These are phyloP conservation scores for Aspergillus sclerotialis DNA, from an alignment of 2,329 filamentous ascomycete genomes.

Conservation along the genomic window DNA sequence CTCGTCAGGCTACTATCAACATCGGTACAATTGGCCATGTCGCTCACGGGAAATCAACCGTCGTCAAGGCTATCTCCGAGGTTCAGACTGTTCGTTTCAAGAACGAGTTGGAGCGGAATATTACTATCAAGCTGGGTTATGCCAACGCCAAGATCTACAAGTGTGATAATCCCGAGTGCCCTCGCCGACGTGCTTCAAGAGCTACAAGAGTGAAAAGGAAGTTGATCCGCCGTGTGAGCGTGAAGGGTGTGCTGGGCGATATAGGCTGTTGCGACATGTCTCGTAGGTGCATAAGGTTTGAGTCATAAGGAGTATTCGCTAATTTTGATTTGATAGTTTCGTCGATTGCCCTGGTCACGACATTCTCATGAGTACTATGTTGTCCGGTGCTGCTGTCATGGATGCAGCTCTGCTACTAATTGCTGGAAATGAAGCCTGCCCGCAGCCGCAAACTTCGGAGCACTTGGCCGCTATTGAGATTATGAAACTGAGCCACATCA, in stretches of 20 bases:
- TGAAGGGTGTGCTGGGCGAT: constrained; percentile 81
- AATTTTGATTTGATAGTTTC: constrained; percentile 52
- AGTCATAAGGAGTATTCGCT: constrained; percentile 3
- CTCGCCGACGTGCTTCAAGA: constrained; percentile 92
- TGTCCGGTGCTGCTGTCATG: constrained; percentile 99
- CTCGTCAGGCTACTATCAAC: constrained; percentile 96
- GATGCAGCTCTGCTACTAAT: constrained; percentile 94
- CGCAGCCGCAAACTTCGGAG: constrained; percentile 96
- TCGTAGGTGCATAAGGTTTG: constrained; percentile 55
- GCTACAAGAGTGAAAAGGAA: constrained; percentile 98
- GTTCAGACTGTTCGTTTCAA: constrained; percentile 99
- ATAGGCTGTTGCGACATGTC: constrained; percentile 82
- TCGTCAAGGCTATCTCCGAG: constrained; percentile 97
- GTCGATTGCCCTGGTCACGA: constrained; percentile 99
- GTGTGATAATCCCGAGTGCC: constrained; percentile 87
- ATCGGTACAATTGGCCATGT: constrained; percentile 98
- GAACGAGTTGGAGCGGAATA: constrained; percentile 98
- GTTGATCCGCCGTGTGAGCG: constrained; percentile 93
- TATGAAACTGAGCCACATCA: constrained; percentile 99
- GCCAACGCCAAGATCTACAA: constrained; percentile 99
- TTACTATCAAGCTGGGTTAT: constrained; percentile 99
- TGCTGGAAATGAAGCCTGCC: constrained; percentile 96
- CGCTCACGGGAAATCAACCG: constrained; percentile 97
- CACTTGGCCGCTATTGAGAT: constrained; percentile 99
- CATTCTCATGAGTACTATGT: constrained; percentile 99